A percentile compares a stretch with the other conserved stretches of the same genome.
Conservation (phyloP, 1,139 yeast genomes). For the Fermentozyma sake region DNA sequence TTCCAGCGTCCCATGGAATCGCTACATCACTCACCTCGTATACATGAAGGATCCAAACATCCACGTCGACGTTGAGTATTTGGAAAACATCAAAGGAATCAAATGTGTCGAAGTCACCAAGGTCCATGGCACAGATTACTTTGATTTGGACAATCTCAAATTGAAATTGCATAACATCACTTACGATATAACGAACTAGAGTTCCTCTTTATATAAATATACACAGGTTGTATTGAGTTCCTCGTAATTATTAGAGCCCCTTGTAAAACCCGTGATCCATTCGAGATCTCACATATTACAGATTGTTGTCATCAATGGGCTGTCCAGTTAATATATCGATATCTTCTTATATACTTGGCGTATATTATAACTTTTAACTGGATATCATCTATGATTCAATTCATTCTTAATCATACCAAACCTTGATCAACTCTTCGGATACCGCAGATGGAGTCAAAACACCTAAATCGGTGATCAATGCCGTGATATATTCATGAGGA, state of each 20-base stretch:
- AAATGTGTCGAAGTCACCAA: conserved; percentile 43
- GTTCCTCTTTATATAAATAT: too few relatives aligned
- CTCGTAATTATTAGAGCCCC: too few relatives aligned
- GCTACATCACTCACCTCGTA: conserved; percentile 54
- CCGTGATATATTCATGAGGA: conserved; percentile 93
- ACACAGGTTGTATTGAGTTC: too few relatives aligned
- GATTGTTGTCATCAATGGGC: too few relatives aligned
- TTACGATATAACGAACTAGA: too few relatives aligned
- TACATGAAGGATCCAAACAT: conserved; percentile 47
- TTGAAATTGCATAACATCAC: too few relatives aligned
- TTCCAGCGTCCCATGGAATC: conserved; percentile 24
- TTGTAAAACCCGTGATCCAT: too few relatives aligned
- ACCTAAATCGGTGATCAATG: conserved; percentile 92
- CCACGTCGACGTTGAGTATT: conserved; percentile 35
- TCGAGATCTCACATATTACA: too few relatives aligned
- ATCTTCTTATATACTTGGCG: too few relatives aligned
- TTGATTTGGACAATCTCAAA: conserved; percentile 37
- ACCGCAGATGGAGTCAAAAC: conserved; percentile 97
- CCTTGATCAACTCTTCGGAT: conserved; percentile 92
- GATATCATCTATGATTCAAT: too few relatives aligned
- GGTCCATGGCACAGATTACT: conserved; percentile 20
- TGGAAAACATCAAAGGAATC: conserved; percentile 42
- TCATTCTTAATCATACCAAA: conserved; percentile 77
- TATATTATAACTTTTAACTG: too few relatives aligned
- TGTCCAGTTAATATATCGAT: too few relatives aligned